Base-by-base conservation (phyloP, 768 basidiomycete species). In the Lentinula edodes region DNA sequence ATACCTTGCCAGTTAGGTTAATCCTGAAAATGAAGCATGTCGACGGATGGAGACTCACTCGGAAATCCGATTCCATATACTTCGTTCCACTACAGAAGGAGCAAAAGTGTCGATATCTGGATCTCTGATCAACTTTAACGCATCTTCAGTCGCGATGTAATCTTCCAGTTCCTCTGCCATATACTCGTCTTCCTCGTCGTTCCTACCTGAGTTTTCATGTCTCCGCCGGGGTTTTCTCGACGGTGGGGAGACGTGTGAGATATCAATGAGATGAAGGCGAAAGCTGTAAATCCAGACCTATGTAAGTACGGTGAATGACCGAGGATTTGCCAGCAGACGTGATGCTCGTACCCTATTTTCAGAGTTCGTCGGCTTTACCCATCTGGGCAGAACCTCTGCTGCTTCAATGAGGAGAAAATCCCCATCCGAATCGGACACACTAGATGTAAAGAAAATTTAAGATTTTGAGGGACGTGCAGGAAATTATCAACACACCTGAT, bases 351-450 rank as follows among this genome's bases (percentile, higher is more conserved):
- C 95, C 80, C 97, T 87, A 76, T 98, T 96, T 72, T 89, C 87
- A 53, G 93, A 87, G 71, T 96, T 98, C 38, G 87, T 80, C 13
- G 96, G 97, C 34, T 88, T 90, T 51, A 97, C 87, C 97, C 96
- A 98, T 5, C 79, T 75, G 15, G 96, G 96, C 13, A 99, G 76
- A 34, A 78, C 82, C 56, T 97, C 90, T 20, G 97, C 97, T 3
- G 94, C 96, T 75, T 99, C 97, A 63, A 98, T 98, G 60, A 99
- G 80, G 50, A 98, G 75, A 70, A 98, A 98, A 67, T 98, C 93
- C 32, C 97, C 97, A 72, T 98, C 96, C 5, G 90, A 89, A 75
- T 99, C 97, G 62, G 83, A 87, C 12, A 89, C 82, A 65, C 89
- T 90, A 65, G 28, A 13, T 13, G n/a, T 9, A 34, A 46, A 18